These are phyloP conservation scores for Phycomyces nitens DNA, from an alignment of 192 early-diverging fungal genomes.

Conservation along the genomic window DNA sequence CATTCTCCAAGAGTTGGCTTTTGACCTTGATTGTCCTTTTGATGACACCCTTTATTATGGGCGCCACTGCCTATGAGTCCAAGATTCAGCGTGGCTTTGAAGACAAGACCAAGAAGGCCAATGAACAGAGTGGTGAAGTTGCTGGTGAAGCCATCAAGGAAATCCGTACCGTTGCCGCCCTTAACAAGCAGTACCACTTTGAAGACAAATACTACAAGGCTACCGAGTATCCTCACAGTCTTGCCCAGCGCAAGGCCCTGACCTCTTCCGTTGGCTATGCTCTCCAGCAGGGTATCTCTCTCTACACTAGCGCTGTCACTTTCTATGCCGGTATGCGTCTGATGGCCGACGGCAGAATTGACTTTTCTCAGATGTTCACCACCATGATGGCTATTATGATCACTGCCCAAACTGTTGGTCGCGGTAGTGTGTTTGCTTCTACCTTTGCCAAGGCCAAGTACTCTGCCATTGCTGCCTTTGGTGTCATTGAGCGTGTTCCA, in stretches of 20 bases:
- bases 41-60: constrained; percentile 56
- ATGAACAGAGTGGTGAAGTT: constrained; percentile 76
- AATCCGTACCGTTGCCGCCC: constrained; percentile 82
- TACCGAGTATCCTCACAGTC: constrained; percentile 64
- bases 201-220: constrained; percentile 57
- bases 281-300: constrained; percentile 67
- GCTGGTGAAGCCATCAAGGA: constrained; percentile 82
- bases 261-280: constrained; percentile 70
- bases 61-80: constrained; percentile 51
- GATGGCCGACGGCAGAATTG: constrained; percentile 45
- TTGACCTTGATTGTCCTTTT: constrained; percentile 75
- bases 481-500: constrained; percentile 65
- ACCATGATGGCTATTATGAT: constrained; percentile 80
- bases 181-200: constrained; percentile 73
- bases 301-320: constrained; percentile 71
- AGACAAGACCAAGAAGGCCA: constrained; percentile 64
- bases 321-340: constrained; percentile 73
- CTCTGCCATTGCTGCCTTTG: constrained; percentile 69
- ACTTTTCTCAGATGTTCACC: constrained; percentile 52
- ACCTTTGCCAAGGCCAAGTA: constrained; percentile 76
- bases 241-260: constrained; percentile 60
- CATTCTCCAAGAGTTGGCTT: constrained; percentile 76
- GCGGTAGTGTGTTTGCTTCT: constrained; percentile 67
- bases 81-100: constrained; percentile 56
- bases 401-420: constrained; percentile 59